Percentiles rank a stretch among this genome's conserved stretches.
Evolutionary conservation across 805 yeast genomes (phyloP).

Genomic region (Teunomyces funiuensis): DNA sequence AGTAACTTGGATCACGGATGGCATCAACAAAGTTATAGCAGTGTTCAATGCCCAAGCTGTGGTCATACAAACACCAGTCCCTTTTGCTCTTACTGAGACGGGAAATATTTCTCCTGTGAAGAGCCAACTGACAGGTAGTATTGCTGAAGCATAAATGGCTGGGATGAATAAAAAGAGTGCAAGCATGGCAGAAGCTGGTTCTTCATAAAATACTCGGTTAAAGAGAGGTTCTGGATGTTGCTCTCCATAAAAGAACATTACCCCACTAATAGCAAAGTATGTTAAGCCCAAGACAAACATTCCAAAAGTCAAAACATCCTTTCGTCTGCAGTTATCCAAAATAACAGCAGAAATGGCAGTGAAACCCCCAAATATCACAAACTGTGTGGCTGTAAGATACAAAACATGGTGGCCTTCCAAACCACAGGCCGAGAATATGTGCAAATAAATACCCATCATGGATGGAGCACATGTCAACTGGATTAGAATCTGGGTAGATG

Average conservation of each 20-base stretch:
- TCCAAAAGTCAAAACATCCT: slow-evolving; percentile 48
- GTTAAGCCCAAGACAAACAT: slow-evolving; percentile 34
- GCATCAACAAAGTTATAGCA: slow-evolving; percentile 38
- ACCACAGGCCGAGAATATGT: slow-evolving; percentile 50
- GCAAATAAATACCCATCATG: slow-evolving; percentile 44
- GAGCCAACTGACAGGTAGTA: slow-evolving; percentile 49
- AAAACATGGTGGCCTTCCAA: slow-evolving; percentile 32
- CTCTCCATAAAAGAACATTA: slow-evolving; percentile 38
- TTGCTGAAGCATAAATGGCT: slow-evolving; percentile 46
- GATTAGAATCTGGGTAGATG: slow-evolving; percentile 39
- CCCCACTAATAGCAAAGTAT: slow-evolving; percentile 31
- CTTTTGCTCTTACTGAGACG: slow-evolving; percentile 44
- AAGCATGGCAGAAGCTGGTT: slow-evolving; percentile 43
- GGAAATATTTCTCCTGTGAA: slow-evolving; percentile 53
- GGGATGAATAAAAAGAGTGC: slow-evolving; percentile 46
- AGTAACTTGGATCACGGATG: slow-evolving; percentile 33
- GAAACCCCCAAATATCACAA: slow-evolving; percentile 40
- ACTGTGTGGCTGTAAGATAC: slow-evolving; percentile 34
- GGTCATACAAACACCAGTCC: slow-evolving; percentile 46
- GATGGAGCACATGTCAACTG: slow-evolving; percentile 47
- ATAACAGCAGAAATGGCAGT: slow-evolving; percentile 44
- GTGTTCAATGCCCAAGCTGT: slow-evolving; percentile 46
- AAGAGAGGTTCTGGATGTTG: slow-evolving; percentile 27
- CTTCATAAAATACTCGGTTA: slow-evolving; percentile 34
- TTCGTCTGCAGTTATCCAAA: slow-evolving; percentile 46